A percentile compares a stretch with the other conserved stretches of the same genome.
phyloP scores from a whole-genome alignment of 2,329 filamentous ascomycete genomes.

The Nigrograna mackinnonii region DNA sequence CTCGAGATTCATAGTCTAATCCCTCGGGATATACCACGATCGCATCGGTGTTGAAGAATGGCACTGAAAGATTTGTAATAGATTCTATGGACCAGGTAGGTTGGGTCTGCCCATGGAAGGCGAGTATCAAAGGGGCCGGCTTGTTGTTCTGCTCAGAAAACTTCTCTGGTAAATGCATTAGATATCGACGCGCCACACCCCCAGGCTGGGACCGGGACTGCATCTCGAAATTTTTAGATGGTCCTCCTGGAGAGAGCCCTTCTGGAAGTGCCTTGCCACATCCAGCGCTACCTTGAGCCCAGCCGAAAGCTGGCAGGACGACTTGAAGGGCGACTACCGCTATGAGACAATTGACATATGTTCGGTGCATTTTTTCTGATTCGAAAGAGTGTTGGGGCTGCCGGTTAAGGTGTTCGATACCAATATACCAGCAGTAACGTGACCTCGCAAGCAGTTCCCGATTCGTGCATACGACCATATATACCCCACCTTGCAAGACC shows the following conservation, averaged over 20 bases:
- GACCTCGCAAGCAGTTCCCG: too few species aligned
- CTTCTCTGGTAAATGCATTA: constrained; percentile 16
- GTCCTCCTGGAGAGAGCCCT: constrained; percentile 15
- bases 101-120: constrained; percentile 21
- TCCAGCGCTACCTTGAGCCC: constrained; percentile 8
- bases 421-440: too few species aligned
- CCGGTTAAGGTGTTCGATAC: too few species aligned
- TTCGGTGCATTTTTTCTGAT: too few species aligned
- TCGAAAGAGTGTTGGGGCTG: too few species aligned
- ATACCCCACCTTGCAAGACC: too few species aligned
- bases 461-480: too few species aligned
- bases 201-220: constrained; percentile 12
- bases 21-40: constrained; percentile 26
- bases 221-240: constrained; percentile 23
- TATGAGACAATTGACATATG: too few species aligned
- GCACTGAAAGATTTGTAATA: constrained; percentile 20
- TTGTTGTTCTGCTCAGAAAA: constrained; percentile 16
- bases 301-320: not conserved
- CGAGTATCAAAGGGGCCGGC: constrained; percentile 18
- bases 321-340: not conserved
- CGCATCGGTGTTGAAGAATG: constrained; percentile 17
- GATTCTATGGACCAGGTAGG: constrained; percentile 22
- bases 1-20: constrained; percentile 16
- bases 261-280: constrained; percentile 16
- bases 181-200: constrained; percentile 18